Base-by-base conservation (phyloP, 805 yeast genomes). In the Metschnikowia henanensis region DNA sequence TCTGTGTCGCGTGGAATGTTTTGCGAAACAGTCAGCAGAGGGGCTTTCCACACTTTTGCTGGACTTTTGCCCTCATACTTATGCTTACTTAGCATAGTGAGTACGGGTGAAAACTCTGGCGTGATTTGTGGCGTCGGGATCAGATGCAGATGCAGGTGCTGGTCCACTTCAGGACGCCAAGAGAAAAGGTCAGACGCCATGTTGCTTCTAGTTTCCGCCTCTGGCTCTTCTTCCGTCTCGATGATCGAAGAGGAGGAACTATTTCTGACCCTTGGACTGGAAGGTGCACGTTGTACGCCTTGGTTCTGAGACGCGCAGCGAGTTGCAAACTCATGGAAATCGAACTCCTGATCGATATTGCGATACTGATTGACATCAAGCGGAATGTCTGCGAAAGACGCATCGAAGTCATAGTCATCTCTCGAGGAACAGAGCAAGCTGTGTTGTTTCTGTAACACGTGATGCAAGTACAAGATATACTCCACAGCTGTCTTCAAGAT, bases 401-500 rank as follows among this genome's bases (percentile, higher is more conserved):
- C 60, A 50, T 73, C 70, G 49, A 74, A 75, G 12, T 61, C 50
- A 64, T 70, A 66, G 9, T 62, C 49, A 41, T 55, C 50, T 4
- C 60, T 59, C 18, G 36, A 39, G 30, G 47, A 40, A 4, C 47
- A 41, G 53, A 79, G 59, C 43, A 78, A 65, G n/a, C 70, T 57
- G 46, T 73, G 74, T 58, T 81, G 78, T 45, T 76, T 62, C 45
- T 73, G 70, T 17, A 83, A 72, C 9, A 81, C 73, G 43, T 75
- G 70, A 59, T 86, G 90, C 37, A 87, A 70, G 56, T 85, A 84
- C 48, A 80, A 72, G 49, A 87, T 82, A 58, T 87, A 87, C 57
- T 85, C 91, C 19, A 87, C 95, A 0, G 92, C 80, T n/a, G 87
- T 82, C 60, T 87, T 90, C 32, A 87, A 66, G 22, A 87, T 84